Evolutionary conservation across 1,139 yeast genomes (phyloP).

Genomic region (Candida labiduridarum): DNA sequence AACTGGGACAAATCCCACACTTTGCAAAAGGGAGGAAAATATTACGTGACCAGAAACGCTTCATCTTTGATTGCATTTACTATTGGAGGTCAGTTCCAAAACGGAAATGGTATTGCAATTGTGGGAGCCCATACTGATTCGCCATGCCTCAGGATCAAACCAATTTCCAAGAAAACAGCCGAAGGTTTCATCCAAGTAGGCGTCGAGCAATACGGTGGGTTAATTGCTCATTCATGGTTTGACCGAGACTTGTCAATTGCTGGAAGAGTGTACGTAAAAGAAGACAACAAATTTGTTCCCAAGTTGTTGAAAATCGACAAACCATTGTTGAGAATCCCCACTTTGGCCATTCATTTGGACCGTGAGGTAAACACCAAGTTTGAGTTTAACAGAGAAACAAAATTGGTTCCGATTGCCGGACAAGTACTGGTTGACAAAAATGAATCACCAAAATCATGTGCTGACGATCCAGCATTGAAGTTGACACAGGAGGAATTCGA

Average conservation of each 20-base stretch:
- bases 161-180: slow-evolving; percentile 69
- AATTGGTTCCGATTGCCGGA: slow-evolving; percentile 86
- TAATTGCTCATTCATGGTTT: slow-evolving; percentile 90
- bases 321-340: slow-evolving; percentile 89
- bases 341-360: slow-evolving; percentile 90
- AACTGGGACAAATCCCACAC: slow-evolving; percentile 50
- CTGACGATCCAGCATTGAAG: slow-evolving; percentile 46
- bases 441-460: slow-evolving; percentile 34
- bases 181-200: slow-evolving; percentile 91
- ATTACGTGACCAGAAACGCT: slow-evolving; percentile 82
- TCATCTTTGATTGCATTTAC: slow-evolving; percentile 88
- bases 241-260: slow-evolving; percentile 92
- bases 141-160: slow-evolving; percentile 90
- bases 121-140: slow-evolving; percentile 96
- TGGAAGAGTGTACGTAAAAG: slow-evolving; percentile 75
- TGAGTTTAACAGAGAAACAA: slow-evolving; percentile 88
- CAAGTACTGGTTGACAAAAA: slow-evolving; percentile 47
- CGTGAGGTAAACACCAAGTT: slow-evolving; percentile 76
- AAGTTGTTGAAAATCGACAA: slow-evolving; percentile 75
- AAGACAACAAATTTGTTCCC: slow-evolving; percentile 58
- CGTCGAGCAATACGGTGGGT: slow-evolving; percentile 94
- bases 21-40: slow-evolving; percentile 61
- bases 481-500: slow-evolving; percentile 58
- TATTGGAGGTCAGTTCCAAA: slow-evolving; percentile 69
- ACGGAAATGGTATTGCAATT: slow-evolving; percentile 86